Base-by-base conservation (phyloP, 164 flowering plant species). In the Umbilicus rupestris region DNA sequence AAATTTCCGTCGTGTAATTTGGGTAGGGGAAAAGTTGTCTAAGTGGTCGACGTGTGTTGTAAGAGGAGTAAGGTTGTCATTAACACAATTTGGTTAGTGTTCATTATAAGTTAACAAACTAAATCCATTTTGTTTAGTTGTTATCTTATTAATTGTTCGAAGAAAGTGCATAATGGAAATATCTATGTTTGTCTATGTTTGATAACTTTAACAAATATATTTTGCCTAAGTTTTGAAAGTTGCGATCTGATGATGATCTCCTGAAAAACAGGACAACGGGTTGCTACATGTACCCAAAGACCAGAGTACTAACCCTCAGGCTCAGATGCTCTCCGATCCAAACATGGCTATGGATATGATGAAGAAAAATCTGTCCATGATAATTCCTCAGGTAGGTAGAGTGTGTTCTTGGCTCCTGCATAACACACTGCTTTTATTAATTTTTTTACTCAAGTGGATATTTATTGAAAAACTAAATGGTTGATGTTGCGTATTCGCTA, bases 281-380 rank as follows among this genome's bases (percentile, higher is more conserved):
- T 78, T 94, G 68, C 75, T 94, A 7, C 72, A 72, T 74, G 97
- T 91, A 63, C 98, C 98, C 0, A 91, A 89, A 76, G 97, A 85
- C 22, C 93, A 91, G 80, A 84, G 83, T 58, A 86, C 75, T 66
- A 94, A 94, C 80, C 65, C 97, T 35, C 98, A 94, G 68, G 97
- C 98, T 22, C 98, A 91, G 75, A 94, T 94, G 98, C 83, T 91
- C 69, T 86, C 98, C 69, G 98, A 94, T 78, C 98, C 98, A n/a
- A 94, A 94, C 74, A 91, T 94, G 98, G 98, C 98, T 24, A 88
- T 91, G 97, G 98, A 94, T 73, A 94, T 94, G 98, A 94, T 94
- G 98, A 94, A 94, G 85, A 94, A 94, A 73, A 94, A 94, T 73
- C 87, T 94, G 46, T 94, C 98, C 7, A 94, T 94, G 98, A 91